Evolutionary conservation across 129 eudicot species (phyloP).

Genomic region (Helianthus tuberosus): DNA sequence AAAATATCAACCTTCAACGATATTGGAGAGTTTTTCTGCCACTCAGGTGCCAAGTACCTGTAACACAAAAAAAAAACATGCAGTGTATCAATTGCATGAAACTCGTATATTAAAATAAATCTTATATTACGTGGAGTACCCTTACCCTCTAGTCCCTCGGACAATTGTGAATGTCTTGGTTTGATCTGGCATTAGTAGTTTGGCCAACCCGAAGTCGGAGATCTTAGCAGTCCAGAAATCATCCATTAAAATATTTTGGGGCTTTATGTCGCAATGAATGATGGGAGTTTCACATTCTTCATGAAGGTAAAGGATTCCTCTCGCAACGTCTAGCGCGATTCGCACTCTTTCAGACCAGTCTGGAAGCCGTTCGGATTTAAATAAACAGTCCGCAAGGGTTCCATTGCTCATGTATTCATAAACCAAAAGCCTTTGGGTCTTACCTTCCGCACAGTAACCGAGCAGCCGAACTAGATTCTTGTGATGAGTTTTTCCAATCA

Average conservation of each 20-base stretch:
- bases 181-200: constrained; percentile 9
- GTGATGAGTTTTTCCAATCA: constrained; percentile 8
- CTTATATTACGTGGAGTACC: neutral
- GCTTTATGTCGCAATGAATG: constrained; percentile 2
- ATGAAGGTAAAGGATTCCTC: neutral
- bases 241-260: constrained; percentile 3
- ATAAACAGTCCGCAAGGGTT: constrained; percentile 8
- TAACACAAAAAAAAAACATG: neutral
- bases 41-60: constrained; percentile 13
- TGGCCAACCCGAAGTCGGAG: constrained; percentile 9
- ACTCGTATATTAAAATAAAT: too few species aligned
- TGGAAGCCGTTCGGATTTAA: neutral
- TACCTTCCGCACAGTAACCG: constrained; percentile 3
- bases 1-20: constrained; percentile 7
- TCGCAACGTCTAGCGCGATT: neutral
- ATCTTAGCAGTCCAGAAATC: constrained; percentile 9
- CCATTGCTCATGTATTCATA: constrained; percentile 10
- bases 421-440: constrained; percentile 9
- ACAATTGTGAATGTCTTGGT: constrained; percentile 2
- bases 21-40: constrained; percentile 8
- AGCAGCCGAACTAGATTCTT: neutral
- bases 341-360: neutral
- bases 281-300: constrained; percentile 9
- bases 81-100: too few species aligned
- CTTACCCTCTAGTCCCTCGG: constrained; percentile 13